Conservation (phyloP, 2,329 filamentous ascomycete genomes). For the Teratosphaeria destructans region DNA sequence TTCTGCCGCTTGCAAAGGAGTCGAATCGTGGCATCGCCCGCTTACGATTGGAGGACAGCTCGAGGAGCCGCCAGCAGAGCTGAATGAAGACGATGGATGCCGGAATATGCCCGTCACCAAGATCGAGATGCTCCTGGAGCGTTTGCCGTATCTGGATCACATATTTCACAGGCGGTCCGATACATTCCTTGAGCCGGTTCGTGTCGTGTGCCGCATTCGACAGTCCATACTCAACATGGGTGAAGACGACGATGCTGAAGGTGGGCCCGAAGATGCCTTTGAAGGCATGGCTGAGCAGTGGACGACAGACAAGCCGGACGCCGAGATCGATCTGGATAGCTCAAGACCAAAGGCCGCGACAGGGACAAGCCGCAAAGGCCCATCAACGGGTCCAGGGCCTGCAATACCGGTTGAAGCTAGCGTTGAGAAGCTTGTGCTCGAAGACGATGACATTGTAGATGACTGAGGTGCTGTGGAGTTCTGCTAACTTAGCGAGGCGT, state of each 20-base stretch:
- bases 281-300: constrained; percentile 25
- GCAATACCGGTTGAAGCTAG: constrained; percentile 15
- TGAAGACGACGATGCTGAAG: constrained; percentile 18
- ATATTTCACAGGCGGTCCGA: constrained; percentile 38
- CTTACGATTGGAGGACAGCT: neutral
- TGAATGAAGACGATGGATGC: constrained; percentile 1
- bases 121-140: constrained; percentile 68
- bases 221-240: constrained; percentile 6
- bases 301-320: constrained; percentile 32
- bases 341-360: neutral
- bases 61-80: neutral
- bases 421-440: constrained; percentile 29
- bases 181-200: constrained; percentile 52
- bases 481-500: constrained; percentile 1
- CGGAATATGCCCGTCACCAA: constrained; percentile 40
- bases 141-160: constrained; percentile 72
- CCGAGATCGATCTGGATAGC: constrained; percentile 1
- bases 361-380: neutral
- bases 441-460: constrained; percentile 40
- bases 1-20: constrained; percentile 3
- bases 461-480: constrained; percentile 7
- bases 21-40: constrained; percentile 14
- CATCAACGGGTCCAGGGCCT: constrained; percentile 5
- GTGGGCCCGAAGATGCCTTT: constrained; percentile 14
- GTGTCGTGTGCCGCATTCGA: constrained; percentile 51